These are phyloP conservation scores for Purpureocillium lavendulum DNA, from an alignment of 2,329 filamentous ascomycete genomes.

Conservation along the genomic window DNA sequence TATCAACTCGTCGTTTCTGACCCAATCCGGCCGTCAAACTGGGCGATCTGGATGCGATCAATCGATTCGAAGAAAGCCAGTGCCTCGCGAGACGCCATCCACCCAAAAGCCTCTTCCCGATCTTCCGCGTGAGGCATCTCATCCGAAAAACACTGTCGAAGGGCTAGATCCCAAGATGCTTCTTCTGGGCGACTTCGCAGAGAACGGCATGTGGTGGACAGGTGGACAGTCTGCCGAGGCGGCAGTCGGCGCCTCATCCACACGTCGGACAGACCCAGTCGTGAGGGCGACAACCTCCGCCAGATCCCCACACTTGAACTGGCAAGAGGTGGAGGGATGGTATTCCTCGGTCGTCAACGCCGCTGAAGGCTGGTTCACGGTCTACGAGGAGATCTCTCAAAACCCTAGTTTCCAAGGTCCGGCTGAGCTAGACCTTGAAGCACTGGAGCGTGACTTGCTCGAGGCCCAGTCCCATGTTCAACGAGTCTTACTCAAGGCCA, in stretches of 20 bases:
- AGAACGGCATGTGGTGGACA: conserved; percentile 80
- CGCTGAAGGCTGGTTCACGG: conserved; percentile 56
- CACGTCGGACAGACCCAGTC: background rate
- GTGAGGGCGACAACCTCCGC: conserved; percentile 9
- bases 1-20: conserved; percentile 70
- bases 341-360: conserved; percentile 62
- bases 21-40: conserved; percentile 27
- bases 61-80: conserved; percentile 17
- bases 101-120: conserved; percentile 17
- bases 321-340: conserved; percentile 64
- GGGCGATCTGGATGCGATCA: conserved; percentile 13
- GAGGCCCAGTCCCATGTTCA: conserved; percentile 61
- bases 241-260: background rate
- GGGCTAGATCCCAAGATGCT: conserved; percentile 70
- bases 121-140: conserved; percentile 9
- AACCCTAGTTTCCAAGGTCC: conserved; percentile 18
- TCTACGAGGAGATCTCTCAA: conserved; percentile 43
- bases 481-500: conserved; percentile 64
- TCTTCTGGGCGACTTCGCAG: conserved; percentile 65
- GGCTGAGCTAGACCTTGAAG: conserved; percentile 27
- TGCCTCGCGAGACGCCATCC: conserved; percentile 9
- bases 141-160: conserved; percentile 12
- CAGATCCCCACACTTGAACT: conserved; percentile 62
- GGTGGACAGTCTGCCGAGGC: conserved; percentile 40
- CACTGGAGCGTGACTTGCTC: conserved; percentile 38